phyloP scores from a whole-genome alignment of 345 rosid genomes.

The Rhodamnia rubescens region DNA sequence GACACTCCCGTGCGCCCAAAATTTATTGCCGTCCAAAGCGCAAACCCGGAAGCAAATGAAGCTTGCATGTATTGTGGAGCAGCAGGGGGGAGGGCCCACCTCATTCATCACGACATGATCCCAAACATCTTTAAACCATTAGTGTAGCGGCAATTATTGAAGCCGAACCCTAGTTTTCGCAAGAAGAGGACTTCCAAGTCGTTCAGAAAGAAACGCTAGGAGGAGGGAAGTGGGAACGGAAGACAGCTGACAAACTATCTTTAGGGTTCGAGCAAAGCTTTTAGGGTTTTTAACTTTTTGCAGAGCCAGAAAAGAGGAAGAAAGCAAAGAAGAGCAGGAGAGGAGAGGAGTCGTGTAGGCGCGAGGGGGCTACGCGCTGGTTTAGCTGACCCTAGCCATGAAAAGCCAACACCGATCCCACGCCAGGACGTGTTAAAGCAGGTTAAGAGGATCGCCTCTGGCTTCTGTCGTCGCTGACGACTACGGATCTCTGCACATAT shows the following conservation, averaged over 20 bases:
- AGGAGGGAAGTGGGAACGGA: neutral
- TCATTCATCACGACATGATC: neutral
- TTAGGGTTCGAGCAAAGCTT: neutral
- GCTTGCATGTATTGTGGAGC: neutral
- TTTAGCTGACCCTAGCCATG: neutral
- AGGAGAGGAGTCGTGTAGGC: neutral
- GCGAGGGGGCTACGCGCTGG: neutral
- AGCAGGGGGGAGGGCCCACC: neutral
- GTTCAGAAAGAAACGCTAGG: neutral
- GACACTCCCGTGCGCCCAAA: neutral
- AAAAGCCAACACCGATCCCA: neutral
- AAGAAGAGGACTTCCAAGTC: neutral
- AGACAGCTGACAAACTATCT: neutral
- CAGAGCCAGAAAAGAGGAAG: neutral
- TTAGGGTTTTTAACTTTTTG: neutral
- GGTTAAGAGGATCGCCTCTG: neutral
- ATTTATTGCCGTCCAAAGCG: neutral
- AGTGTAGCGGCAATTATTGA: neutral
- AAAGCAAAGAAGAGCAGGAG: neutral
- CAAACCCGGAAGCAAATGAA: neutral
- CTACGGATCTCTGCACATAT: neutral
- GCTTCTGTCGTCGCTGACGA: neutral
- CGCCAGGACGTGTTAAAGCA: neutral
- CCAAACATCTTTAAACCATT: neutral
- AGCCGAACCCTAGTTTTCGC: neutral